Conservation (phyloP, 306 rosid species). For the Clitoria ternatea region DNA sequence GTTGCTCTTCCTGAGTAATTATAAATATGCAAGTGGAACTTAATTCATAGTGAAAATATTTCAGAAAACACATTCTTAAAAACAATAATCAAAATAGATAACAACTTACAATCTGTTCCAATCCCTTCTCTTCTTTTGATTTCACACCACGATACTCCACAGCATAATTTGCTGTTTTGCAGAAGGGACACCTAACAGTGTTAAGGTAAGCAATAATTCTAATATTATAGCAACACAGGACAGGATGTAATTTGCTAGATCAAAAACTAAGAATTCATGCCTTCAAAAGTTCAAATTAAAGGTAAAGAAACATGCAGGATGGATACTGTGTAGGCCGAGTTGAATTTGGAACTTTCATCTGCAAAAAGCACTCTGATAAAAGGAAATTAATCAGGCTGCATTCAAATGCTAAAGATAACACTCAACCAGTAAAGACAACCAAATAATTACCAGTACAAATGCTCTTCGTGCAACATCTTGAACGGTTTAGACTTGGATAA, state of each 20-base stretch:
- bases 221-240: conserved; percentile 10
- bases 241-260: not conserved
- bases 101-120: conserved; percentile 82
- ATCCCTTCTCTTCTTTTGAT: conserved; percentile 92
- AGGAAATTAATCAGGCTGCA: conserved; percentile 34
- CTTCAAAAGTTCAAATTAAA: conserved; percentile 12
- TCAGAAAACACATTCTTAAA: conserved; percentile 20
- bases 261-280: not conserved
- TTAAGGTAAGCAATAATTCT: conserved; percentile 49
- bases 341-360: conserved; percentile 99
- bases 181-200: conserved; percentile 82
- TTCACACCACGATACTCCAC: conserved; percentile 95
- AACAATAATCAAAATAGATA: conserved; percentile 16
- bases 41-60: not conserved
- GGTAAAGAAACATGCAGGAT: conserved; percentile 38
- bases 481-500: conserved; percentile 98
- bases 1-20: conserved; percentile 84
- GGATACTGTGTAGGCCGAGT: conserved; percentile 99
- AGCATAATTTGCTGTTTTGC: conserved; percentile 90
- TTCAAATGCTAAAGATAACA: conserved; percentile 1
- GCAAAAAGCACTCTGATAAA: conserved; percentile 89
- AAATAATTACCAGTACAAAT: conserved; percentile 80
- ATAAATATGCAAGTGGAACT: not conserved
- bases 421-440: conserved; percentile 6
- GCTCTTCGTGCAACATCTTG: conserved; percentile 98